Conservation (phyloP, 2,329 filamentous ascomycete genomes). For the Exophiala oligosperma region DNA sequence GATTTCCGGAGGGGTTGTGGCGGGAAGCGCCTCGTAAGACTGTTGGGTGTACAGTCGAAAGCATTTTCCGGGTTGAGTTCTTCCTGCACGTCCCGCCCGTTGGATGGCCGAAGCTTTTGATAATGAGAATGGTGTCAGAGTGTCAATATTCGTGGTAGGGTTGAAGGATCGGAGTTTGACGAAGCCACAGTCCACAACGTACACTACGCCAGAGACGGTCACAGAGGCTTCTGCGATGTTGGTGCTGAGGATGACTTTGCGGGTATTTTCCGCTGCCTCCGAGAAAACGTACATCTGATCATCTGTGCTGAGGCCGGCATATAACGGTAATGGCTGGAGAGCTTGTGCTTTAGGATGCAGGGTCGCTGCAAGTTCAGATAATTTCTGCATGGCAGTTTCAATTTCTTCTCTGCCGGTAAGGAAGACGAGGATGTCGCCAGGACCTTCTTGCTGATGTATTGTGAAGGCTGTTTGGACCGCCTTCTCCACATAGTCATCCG, state of each 20-base stretch:
- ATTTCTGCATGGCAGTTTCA: slow-evolving; percentile 73
- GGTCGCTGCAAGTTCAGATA: slow-evolving; percentile 69
- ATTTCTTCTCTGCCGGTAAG: slow-evolving; percentile 93
- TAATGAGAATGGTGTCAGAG: slow-evolving; percentile 75
- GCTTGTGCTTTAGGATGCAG: slow-evolving; percentile 60
- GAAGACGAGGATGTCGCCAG: slow-evolving; percentile 89
- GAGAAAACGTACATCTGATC: slow-evolving; percentile 97
- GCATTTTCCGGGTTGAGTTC: slow-evolving; percentile 89
- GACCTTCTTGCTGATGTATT: slow-evolving; percentile 76
- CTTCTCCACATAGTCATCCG: slow-evolving; percentile 83
- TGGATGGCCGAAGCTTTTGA: slow-evolving; percentile 94
- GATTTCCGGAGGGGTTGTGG: slow-evolving; percentile 82
- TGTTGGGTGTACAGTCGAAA: slow-evolving; percentile 87
- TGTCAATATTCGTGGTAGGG: slow-evolving; percentile 81
- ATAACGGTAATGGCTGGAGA: slow-evolving; percentile 75
- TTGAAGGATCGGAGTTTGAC: slow-evolving; percentile 88
- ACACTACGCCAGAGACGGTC: slow-evolving; percentile 88
- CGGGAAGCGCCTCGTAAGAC: slow-evolving; percentile 64
- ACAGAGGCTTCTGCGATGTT: slow-evolving; percentile 97
- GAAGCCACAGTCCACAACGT: slow-evolving; percentile 86
- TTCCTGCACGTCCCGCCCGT: slow-evolving; percentile 83
- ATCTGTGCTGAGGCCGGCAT: slow-evolving; percentile 83
- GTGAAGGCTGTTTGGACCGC: slow-evolving; percentile 81
- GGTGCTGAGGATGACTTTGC: slow-evolving; percentile 90
- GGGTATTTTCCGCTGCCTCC: slow-evolving; percentile 72